A percentile compares a stretch with the other conserved stretches of the same genome.
phyloP scores from a whole-genome alignment of 1,284 basidiomycete species.

The Sporisorium exsertum region DNA sequence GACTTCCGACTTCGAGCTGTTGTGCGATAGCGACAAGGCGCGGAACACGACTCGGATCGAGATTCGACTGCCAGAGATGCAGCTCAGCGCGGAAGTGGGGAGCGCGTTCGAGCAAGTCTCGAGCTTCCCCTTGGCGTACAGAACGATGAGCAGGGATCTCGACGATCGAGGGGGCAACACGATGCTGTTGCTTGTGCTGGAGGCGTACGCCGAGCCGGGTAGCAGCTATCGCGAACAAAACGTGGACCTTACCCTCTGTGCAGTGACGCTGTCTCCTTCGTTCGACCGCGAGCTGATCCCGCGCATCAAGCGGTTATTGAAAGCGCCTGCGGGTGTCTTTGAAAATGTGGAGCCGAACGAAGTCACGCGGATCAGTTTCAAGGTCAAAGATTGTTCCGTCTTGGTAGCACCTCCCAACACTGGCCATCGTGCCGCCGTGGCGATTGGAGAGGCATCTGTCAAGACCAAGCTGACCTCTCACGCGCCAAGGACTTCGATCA shows the following conservation, averaged over 20 bases:
- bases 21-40: constrained; percentile 42
- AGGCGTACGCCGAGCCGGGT: constrained; percentile 76
- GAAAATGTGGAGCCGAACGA: constrained; percentile 93
- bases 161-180: constrained; percentile 43
- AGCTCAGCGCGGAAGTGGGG: constrained; percentile 23
- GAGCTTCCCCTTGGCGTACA: constrained; percentile 22
- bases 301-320: constrained; percentile 78
- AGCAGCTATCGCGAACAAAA: constrained; percentile 81
- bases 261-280: constrained; percentile 77
- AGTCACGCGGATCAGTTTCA: constrained; percentile 76
- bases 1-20: constrained; percentile 28
- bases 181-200: constrained; percentile 77
- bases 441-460: constrained; percentile 50
- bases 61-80: constrained; percentile 31
- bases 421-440: constrained; percentile 33
- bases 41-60: constrained; percentile 35
- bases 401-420: constrained; percentile 28
- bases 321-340: constrained; percentile 91
- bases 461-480: constrained; percentile 56
- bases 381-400: constrained; percentile 39
- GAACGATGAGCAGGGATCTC: constrained; percentile 37
- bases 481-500: constrained; percentile 48
- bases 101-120: constrained; percentile 9
- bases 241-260: constrained; percentile 77
- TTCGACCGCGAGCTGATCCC: constrained; percentile 77